phyloP scores from a whole-genome alignment of 176 grass and related monocot genomes.

The Themeda triandra region DNA sequence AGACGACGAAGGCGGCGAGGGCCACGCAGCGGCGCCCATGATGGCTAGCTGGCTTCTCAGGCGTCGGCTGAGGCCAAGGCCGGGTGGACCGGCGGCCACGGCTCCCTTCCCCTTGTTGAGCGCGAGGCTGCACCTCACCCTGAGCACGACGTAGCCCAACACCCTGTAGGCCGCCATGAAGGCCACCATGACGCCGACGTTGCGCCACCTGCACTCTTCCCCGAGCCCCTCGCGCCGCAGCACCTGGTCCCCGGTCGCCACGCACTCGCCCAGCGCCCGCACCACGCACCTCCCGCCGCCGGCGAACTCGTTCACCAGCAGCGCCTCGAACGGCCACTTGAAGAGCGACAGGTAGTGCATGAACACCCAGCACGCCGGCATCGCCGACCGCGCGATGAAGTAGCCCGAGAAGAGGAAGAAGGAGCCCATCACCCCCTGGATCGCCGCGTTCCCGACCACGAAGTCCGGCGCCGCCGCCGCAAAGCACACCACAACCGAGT shows the following conservation, averaged over 20 bases:
- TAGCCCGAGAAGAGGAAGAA: conserved; percentile 36
- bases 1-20: neutral
- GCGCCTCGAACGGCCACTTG: conserved; percentile 31
- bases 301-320: conserved; percentile 31
- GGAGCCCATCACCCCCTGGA: conserved; percentile 29
- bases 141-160: conserved; percentile 10
- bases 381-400: conserved; percentile 14
- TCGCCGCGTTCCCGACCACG: conserved; percentile 21
- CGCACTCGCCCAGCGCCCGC: neutral
- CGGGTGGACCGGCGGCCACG: neutral
- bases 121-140: conserved; percentile 4
- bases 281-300: conserved; percentile 2
- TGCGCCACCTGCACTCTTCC: conserved; percentile 23
- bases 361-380: conserved; percentile 10
- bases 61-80: neutral
- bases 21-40: neutral
- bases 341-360: conserved; percentile 28
- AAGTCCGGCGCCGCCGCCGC: conserved; percentile 21
- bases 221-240: conserved; percentile 22
- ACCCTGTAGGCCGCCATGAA: conserved; percentile 16
- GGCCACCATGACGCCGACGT: conserved; percentile 7
- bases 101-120: neutral
- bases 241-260: conserved; percentile 2
- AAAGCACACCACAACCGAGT: conserved; percentile 27
- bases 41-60: neutral